phyloP scores from a whole-genome alignment of 768 basidiomycete genomes.

The Amanita rubescens region DNA sequence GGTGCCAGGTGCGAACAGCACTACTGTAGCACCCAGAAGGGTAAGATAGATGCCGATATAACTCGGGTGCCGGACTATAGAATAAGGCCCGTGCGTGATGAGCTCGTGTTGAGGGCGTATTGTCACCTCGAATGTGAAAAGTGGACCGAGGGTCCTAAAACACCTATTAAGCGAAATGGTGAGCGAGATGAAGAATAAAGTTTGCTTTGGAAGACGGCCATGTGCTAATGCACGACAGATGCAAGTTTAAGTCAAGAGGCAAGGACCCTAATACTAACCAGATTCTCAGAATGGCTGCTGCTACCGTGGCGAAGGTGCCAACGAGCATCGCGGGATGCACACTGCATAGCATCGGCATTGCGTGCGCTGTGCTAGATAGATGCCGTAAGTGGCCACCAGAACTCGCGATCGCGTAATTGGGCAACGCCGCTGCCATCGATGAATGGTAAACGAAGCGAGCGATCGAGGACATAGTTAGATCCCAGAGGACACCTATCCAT shows the following conservation, averaged over 20 bases:
- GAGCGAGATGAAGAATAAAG: neutral
- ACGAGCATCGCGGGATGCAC: slow-evolving; percentile 18
- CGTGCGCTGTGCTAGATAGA: slow-evolving; percentile 3
- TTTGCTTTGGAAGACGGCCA: neutral
- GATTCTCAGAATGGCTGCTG: slow-evolving; percentile 22
- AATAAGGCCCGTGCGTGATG: slow-evolving; percentile 35
- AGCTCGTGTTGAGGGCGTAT: slow-evolving; percentile 33
- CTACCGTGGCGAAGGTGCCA: slow-evolving; percentile 19
- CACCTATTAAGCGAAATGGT: slow-evolving; percentile 20
- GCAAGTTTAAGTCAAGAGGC: neutral
- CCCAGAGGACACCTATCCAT: slow-evolving; percentile 21
- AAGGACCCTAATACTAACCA: slow-evolving; percentile 18
- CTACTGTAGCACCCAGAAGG: slow-evolving; percentile 25
- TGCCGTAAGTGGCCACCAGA: slow-evolving; percentile 4
- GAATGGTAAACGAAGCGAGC: slow-evolving; percentile 6
- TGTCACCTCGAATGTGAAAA: slow-evolving; percentile 40
- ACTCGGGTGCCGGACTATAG: slow-evolving; percentile 38
- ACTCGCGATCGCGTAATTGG: slow-evolving; percentile 3
- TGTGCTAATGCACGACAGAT: neutral
- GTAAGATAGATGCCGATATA: slow-evolving; percentile 35
- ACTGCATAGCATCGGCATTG: slow-evolving; percentile 9
- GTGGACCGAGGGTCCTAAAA: slow-evolving; percentile 29
- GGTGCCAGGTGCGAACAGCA: slow-evolving; percentile 24
- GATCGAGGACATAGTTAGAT: slow-evolving; percentile 6
- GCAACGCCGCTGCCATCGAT: neutral